Evolutionary conservation across 768 basidiomycete genomes (phyloP), one percentile per base, ranked within the genome.

Genomic region (Russula lepida): DNA sequence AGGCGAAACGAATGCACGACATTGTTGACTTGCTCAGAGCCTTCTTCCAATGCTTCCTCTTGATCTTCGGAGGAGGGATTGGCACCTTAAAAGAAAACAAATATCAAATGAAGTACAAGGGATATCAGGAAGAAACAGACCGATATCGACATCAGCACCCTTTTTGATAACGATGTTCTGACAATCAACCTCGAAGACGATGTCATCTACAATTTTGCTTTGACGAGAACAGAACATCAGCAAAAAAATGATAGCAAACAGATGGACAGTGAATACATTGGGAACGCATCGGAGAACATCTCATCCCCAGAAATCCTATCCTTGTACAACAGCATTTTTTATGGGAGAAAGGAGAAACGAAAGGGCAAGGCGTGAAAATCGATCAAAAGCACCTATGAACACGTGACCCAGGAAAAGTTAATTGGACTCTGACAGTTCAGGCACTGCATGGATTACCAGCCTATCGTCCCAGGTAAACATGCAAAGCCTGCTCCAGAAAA

Each of bases 231-330:
- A n/a, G n/a, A n/a, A 43, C 35, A 17, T 13, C 28, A 49, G 51
- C 52, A 59, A 19, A 15, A 19, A 27, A 11, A 28, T 37, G 19
- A 32, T 43, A 25, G 41, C 51, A 39, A 46, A 21, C 15, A 44
- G 28, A 49, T 19, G 17, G 27, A 35, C 44, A 32, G 17, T 32
- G 78, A 86, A 63, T 68, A 95, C 93, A 88, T 19, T 21, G 86
- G 85, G 79, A 87, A 98, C 66, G 93, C 93, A 78, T 95, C 93
- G 28, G 92, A 93, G 81, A 90, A 84, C 81, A 98, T 88, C 79
- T 98, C 95, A 70, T 95, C 92, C 48, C 74, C 83, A 53, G 84
- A 73, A 60, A 97, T n/a, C 61, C 89, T 71, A 73, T 93, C 91
- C 28, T 63, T 43, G 77, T 84, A 93, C 68, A 93, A 75, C 74